Evolutionary conservation across 75 land plant species (phyloP).

Genomic region (Pinus taeda): DNA sequence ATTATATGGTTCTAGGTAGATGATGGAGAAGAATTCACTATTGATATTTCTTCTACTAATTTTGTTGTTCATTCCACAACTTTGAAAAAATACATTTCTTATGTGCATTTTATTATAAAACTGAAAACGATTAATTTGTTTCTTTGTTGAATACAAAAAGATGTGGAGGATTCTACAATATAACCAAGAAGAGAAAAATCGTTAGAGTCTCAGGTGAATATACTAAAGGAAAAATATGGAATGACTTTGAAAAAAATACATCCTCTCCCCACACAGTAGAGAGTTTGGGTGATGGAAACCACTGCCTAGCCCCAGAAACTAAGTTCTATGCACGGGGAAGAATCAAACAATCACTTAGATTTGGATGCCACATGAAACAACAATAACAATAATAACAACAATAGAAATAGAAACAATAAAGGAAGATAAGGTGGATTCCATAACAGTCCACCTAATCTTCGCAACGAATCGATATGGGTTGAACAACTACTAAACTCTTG

Average conservation of each 20-base stretch:
- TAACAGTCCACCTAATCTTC: not conserved
- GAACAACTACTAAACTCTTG: constrained; percentile 73
- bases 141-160: constrained; percentile 6
- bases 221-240: not conserved
- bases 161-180: constrained; percentile 3
- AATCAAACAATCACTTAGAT: constrained; percentile 4
- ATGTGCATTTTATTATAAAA: not conserved
- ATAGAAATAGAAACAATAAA: not conserved
- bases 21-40: too few relatives aligned
- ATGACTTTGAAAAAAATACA: constrained; percentile 6
- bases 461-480: constrained; percentile 69
- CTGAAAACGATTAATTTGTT: not conserved
- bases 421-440: constrained; percentile 6
- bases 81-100: not conserved
- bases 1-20: too few relatives aligned
- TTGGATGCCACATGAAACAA: not conserved
- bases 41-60: not conserved
- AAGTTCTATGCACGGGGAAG: not conserved
- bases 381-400: not conserved
- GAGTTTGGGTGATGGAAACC: not conserved
- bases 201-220: not conserved
- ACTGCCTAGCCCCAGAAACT: not conserved
- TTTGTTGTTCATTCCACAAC: not conserved
- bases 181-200: constrained; percentile 6
- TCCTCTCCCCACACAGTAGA: constrained; percentile 5